These are phyloP conservation scores for Cymodocea nodosa DNA, from an alignment of 116 monocot genomes.

Conservation along the genomic window DNA sequence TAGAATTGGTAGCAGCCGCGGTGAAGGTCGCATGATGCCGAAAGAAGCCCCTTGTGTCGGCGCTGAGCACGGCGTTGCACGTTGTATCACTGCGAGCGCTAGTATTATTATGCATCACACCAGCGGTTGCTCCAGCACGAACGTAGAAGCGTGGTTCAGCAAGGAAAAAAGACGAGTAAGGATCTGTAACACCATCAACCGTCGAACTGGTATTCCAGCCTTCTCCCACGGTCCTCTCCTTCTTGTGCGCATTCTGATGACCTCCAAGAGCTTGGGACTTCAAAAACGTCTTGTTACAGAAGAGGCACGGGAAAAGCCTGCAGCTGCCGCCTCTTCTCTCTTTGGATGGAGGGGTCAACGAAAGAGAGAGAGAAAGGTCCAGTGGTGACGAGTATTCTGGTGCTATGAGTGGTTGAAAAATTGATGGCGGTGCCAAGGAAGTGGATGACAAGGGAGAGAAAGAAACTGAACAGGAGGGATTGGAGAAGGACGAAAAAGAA, in stretches of 20 bases:
- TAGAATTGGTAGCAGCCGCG: too few species aligned
- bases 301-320: constrained; percentile 76
- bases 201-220: not conserved
- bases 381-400: too few species aligned
- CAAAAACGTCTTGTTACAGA: constrained; percentile 88
- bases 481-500: not conserved
- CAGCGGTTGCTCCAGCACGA: too few species aligned
- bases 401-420: too few species aligned
- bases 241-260: constrained; percentile 96
- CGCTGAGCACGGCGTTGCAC: too few species aligned
- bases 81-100: too few species aligned
- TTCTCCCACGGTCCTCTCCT: constrained; percentile 46
- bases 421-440: not conserved
- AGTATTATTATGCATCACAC: too few species aligned
- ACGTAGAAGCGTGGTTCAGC: not conserved
- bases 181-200: not conserved
- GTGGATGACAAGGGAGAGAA: not conserved
- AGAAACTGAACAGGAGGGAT: not conserved
- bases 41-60: too few species aligned
- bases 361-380: not conserved
- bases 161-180: not conserved
- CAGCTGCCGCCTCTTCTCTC: not conserved
- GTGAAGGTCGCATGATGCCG: too few species aligned
- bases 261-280: constrained; percentile 92
- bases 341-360: not conserved